Evolutionary conservation across 2,329 filamentous ascomycete species (phyloP).

Genomic region (Tricladium varicosporioides): DNA sequence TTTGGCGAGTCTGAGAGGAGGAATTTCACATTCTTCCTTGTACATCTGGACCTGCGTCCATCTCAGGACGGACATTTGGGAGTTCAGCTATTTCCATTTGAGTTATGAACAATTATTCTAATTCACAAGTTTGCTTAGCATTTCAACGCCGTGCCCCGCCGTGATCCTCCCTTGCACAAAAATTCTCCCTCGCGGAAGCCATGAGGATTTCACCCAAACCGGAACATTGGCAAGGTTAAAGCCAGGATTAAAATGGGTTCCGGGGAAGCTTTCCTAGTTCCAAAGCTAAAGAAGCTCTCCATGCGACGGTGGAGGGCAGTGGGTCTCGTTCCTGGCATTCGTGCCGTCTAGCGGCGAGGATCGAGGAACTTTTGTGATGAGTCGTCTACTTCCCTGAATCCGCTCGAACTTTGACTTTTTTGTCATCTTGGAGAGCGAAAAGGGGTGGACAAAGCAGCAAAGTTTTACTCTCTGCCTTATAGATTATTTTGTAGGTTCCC

Average conservation of each 20-base stretch:
- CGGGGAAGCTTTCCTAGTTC: conserved; percentile 23
- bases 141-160: background rate
- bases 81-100: background rate
- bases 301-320: conserved; percentile 12
- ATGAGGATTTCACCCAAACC: conserved; percentile 4
- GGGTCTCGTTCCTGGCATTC: conserved; percentile 22
- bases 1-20: background rate
- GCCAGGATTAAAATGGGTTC: conserved; percentile 20
- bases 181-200: conserved; percentile 2
- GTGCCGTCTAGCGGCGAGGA: conserved; percentile 8
- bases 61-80: background rate
- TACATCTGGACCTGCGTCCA: background rate
- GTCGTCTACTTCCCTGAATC: conserved; percentile 3
- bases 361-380: conserved; percentile 9
- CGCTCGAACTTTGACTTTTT: background rate
- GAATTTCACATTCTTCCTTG: background rate
- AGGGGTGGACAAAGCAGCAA: conserved; percentile 1
- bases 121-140: background rate
- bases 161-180: background rate
- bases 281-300: conserved; percentile 4
- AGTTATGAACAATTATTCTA: background rate
- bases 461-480: background rate
- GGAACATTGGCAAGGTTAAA: conserved; percentile 11
- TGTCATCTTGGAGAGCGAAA: background rate
- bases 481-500: background rate